Evolutionary conservation across 2,329 filamentous ascomycete genomes (phyloP).

Genomic region (Aureobasidium vineae): DNA sequence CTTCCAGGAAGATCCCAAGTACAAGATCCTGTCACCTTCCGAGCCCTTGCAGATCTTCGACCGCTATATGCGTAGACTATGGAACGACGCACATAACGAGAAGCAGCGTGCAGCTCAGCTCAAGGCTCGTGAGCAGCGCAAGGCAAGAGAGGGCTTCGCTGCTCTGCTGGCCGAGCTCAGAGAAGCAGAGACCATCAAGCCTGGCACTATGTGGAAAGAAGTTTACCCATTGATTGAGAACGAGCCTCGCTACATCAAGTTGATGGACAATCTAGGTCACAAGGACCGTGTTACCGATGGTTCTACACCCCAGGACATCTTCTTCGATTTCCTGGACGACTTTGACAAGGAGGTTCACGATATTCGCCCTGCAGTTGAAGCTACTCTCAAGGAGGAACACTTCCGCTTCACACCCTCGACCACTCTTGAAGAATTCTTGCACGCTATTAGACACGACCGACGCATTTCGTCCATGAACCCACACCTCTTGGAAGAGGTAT

Average conservation of each 20-base stretch:
- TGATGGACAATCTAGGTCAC: conserved; percentile 67
- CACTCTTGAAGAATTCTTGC: conserved; percentile 82
- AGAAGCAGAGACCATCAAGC: conserved; percentile 76
- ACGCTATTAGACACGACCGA: conserved; percentile 78
- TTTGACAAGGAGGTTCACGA: conserved; percentile 84
- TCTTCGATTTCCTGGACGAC: conserved; percentile 94
- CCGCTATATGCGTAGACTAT: conserved; percentile 88
- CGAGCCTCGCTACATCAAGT: conserved; percentile 78
- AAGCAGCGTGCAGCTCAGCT: conserved; percentile 83
- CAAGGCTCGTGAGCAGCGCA: conserved; percentile 77
- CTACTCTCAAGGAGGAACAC: conserved; percentile 43
- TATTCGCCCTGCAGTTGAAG: conserved; percentile 77
- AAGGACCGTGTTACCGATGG: conserved; percentile 46
- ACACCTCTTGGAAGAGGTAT: conserved; percentile 81
- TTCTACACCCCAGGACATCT: conserved; percentile 84
- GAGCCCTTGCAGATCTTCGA: conserved; percentile 93
- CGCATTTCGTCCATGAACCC: conserved; percentile 86
- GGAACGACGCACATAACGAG: conserved; percentile 86
- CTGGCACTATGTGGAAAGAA: conserved; percentile 85
- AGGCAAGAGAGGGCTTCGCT: conserved; percentile 78
- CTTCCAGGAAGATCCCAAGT: conserved; percentile 80
- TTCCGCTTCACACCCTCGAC: conserved; percentile 50
- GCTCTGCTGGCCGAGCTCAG: conserved; percentile 72
- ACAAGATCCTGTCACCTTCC: conserved; percentile 78
- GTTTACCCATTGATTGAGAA: conserved; percentile 71